These are phyloP conservation scores for Gastrodia elata DNA, from an alignment of 106 monocot species.

Conservation along the genomic window DNA sequence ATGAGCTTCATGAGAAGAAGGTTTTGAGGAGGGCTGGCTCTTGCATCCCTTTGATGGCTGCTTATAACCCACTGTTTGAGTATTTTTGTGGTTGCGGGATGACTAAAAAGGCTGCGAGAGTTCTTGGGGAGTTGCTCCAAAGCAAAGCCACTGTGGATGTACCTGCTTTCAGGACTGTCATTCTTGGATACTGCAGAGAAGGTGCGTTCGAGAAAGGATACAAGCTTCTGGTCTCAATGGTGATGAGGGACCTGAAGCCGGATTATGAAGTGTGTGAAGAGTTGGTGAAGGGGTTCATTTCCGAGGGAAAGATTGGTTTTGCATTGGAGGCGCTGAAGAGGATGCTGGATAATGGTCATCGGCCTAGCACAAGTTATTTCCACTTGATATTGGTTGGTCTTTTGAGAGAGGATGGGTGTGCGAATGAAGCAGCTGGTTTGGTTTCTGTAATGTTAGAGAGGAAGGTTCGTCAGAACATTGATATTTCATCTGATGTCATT, in stretches of 20 bases:
- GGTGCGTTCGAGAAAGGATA: conserved; percentile 36
- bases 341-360: conserved; percentile 63
- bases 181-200: conserved; percentile 74
- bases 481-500: conserved; percentile 53
- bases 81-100: conserved; percentile 57
- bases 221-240: conserved; percentile 49
- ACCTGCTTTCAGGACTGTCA: conserved; percentile 59
- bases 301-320: conserved; percentile 22
- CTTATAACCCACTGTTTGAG: conserved; percentile 70
- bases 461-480: conserved; percentile 56
- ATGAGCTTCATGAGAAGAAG: conserved; percentile 62
- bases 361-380: conserved; percentile 47
- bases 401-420: conserved; percentile 22
- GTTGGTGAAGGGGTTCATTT: conserved; percentile 48
- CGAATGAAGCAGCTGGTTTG: conserved; percentile 45
- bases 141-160: conserved; percentile 56
- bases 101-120: conserved; percentile 50
- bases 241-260: conserved; percentile 53
- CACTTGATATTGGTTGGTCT: conserved; percentile 57
- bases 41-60: conserved; percentile 54
- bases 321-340: conserved; percentile 57
- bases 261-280: conserved; percentile 46
- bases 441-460: conserved; percentile 64
- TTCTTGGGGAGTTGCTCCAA: conserved; percentile 51
- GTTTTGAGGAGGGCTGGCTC: conserved; percentile 40